phyloP scores from a whole-genome alignment of 2,329 filamentous ascomycete genomes.

The Sporothrix variecibatus region DNA sequence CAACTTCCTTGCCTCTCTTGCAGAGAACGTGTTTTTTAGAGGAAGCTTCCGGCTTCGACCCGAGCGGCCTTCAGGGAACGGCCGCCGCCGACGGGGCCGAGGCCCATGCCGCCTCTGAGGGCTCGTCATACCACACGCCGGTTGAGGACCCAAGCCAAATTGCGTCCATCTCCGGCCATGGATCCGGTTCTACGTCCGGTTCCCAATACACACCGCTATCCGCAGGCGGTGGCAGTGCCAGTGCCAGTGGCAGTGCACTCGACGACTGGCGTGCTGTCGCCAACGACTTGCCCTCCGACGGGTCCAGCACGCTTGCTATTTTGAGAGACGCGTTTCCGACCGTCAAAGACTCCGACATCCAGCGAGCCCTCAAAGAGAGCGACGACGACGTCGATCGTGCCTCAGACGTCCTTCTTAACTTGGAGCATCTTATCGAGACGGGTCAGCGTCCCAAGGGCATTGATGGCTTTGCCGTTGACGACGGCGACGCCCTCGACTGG shows the following conservation, averaged over 20 bases:
- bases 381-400: slow-evolving; percentile 67
- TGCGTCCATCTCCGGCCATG: slow-evolving; percentile 1
- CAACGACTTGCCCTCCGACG: slow-evolving; percentile 52
- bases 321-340: slow-evolving; percentile 72
- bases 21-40: slow-evolving; percentile 63
- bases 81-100: neutral
- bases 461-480: slow-evolving; percentile 73
- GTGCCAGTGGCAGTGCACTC: neutral
- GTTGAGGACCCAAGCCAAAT: slow-evolving; percentile 24
- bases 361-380: slow-evolving; percentile 66
- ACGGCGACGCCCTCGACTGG: neutral
- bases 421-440: slow-evolving; percentile 72
- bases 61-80: slow-evolving; percentile 59
- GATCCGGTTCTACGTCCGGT: neutral
- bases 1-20: slow-evolving; percentile 64
- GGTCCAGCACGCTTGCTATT: slow-evolving; percentile 43
- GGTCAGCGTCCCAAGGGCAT: slow-evolving; percentile 69
- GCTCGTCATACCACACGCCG: neutral
- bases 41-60: slow-evolving; percentile 75
- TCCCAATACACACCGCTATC: slow-evolving; percentile 25
- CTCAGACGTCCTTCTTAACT: slow-evolving; percentile 78
- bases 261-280: slow-evolving; percentile 40
- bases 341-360: slow-evolving; percentile 66
- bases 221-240: slow-evolving; percentile 4
- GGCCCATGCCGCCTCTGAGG: neutral